phyloP scores from a whole-genome alignment of 208 protist species.

The Trypanosoma rangeli region DNA sequence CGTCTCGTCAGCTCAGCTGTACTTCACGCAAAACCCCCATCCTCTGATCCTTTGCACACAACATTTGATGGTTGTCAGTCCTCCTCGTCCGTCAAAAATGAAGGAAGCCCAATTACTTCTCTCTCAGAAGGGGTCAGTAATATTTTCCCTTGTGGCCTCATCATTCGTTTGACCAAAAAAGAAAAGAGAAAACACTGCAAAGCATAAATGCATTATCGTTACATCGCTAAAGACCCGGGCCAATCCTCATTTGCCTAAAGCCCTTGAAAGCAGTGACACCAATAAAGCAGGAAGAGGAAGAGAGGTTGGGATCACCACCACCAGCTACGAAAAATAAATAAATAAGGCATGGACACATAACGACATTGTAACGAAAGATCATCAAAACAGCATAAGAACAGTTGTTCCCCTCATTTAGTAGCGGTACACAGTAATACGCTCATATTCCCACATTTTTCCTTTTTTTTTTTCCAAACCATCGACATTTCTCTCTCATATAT shows the following conservation, averaged over 20 bases:
- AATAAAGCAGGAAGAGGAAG: neutral
- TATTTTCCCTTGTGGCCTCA: too few species aligned
- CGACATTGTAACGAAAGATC: conserved; percentile 1
- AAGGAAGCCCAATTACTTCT: neutral
- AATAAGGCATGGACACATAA: conserved; percentile 1
- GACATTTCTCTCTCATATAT: neutral
- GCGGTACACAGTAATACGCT: too few species aligned
- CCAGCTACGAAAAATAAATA: neutral
- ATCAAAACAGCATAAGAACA: neutral
- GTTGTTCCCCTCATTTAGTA: neutral
- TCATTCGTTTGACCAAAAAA: neutral
- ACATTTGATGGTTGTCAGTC: neutral
- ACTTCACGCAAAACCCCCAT: neutral
- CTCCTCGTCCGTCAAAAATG: neutral
- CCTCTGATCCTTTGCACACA: neutral
- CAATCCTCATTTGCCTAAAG: too few species aligned
- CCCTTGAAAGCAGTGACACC: too few species aligned
- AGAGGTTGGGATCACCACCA: neutral
- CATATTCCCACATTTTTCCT: neutral
- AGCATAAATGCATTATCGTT: too few species aligned
- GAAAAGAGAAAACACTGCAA: neutral
- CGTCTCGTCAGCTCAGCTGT: neutral
- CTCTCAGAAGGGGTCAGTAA: neutral
- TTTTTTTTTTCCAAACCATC: neutral
- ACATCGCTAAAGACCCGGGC: too few species aligned